phyloP scores from a whole-genome alignment of 352 stramenopile species.

The Phytopythium litorale region DNA sequence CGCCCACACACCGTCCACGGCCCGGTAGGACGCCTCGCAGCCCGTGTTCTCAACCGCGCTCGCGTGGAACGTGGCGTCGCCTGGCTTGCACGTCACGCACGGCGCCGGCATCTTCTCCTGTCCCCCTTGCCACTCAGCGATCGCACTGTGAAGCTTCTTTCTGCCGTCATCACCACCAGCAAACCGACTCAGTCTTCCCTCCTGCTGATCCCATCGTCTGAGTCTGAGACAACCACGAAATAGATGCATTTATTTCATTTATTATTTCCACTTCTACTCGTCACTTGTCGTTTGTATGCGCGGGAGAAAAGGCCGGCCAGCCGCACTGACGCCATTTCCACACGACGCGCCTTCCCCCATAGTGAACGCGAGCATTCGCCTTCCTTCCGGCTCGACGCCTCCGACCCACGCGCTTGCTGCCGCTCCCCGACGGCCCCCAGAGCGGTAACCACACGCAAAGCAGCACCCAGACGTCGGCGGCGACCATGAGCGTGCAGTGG shows the following conservation, averaged over 20 bases:
- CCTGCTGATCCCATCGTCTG: not conserved
- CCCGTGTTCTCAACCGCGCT: constrained; percentile 66
- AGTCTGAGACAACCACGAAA: not conserved
- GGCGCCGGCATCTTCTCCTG: constrained; percentile 46
- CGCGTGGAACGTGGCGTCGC: constrained; percentile 60
- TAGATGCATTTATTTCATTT: too few species aligned
- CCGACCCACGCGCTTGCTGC: not conserved
- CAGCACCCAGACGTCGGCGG: not conserved
- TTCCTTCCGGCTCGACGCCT: not conserved
- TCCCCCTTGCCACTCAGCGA: not conserved
- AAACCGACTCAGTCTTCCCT: not conserved
- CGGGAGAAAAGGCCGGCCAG: not conserved
- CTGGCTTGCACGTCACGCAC: constrained; percentile 70
- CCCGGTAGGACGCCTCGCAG: constrained; percentile 60
- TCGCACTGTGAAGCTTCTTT: not conserved
- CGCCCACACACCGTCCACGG: constrained; percentile 43
- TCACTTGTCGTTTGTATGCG: not conserved
- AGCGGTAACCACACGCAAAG: constrained; percentile 3
- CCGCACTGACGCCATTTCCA: constrained; percentile 5
- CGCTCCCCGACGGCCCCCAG: too few species aligned
- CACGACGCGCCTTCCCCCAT: not conserved
- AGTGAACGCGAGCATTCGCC: too few species aligned
- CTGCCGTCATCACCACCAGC: not conserved
- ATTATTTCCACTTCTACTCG: not conserved
- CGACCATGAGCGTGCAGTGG: constrained; percentile 39